Percentiles rank a stretch among this genome's conserved stretches.
phyloP scores from a whole-genome alignment of 768 basidiomycete species.

The Glaciozyma martinii region DNA sequence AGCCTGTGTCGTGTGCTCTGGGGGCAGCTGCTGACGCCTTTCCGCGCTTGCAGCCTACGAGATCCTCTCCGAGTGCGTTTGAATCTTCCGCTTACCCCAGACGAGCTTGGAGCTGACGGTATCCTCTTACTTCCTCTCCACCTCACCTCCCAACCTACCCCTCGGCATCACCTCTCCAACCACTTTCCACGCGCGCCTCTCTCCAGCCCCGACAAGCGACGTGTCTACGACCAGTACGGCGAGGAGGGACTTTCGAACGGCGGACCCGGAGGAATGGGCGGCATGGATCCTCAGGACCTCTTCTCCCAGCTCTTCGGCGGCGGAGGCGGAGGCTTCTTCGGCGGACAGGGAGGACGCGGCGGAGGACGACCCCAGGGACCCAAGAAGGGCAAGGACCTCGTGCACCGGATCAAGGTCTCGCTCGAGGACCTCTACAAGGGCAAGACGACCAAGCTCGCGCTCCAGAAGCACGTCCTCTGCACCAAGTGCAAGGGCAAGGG shows the following conservation, averaged over 20 bases:
- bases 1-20: not conserved
- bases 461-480: conserved; percentile 92
- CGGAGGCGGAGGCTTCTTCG: conserved; percentile 46
- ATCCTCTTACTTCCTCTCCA: not conserved
- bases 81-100: no score
- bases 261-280: conserved; percentile 61
- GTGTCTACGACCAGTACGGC: conserved; percentile 71
- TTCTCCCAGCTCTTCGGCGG: conserved; percentile 89
- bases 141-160: conserved; percentile 33
- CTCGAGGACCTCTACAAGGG: conserved; percentile 98
- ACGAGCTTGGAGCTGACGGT: no score
- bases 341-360: conserved; percentile 53
- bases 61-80: conserved; percentile 62
- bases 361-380: conserved; percentile 55
- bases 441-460: conserved; percentile 93
- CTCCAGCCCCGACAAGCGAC: conserved; percentile 27
- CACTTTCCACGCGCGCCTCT: conserved; percentile 10
- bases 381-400: conserved; percentile 94
- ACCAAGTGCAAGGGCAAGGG: conserved; percentile 89
- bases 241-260: conserved; percentile 81
- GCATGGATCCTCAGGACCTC: conserved; percentile 95
- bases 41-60: conserved; percentile 58
- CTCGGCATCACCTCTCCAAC: not conserved
- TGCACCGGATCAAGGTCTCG: conserved; percentile 91
- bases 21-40: not conserved